These are phyloP conservation scores for Cucumis melo DNA, from an alignment of 306 rosid species.

Conservation along the genomic window DNA sequence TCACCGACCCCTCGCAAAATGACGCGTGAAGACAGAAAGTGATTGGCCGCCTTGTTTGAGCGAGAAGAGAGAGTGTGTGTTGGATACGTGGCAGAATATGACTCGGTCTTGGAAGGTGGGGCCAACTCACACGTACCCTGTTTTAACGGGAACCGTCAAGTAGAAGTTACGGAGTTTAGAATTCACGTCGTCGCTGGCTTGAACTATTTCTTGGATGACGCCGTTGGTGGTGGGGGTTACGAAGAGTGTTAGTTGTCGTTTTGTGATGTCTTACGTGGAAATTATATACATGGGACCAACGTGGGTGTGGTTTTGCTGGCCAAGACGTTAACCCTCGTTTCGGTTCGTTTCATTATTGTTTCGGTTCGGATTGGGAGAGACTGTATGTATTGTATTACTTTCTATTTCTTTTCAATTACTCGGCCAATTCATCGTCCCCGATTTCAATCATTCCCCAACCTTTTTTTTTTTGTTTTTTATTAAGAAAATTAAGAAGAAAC, in stretches of 20 bases:
- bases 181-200: background rate
- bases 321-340: background rate
- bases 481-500: no score
- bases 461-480: background rate
- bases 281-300: background rate
- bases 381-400: no score
- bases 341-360: background rate
- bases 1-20: conserved; percentile 5
- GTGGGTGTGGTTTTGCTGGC: background rate
- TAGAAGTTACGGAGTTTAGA: background rate
- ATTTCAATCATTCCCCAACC: background rate
- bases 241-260: background rate
- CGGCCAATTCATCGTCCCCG: background rate
- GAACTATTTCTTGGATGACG: background rate
- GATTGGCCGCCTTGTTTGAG: conserved; percentile 10
- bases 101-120: background rate
- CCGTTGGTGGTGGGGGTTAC: background rate
- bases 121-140: conserved; percentile 1
- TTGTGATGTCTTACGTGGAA: background rate
- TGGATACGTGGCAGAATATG: background rate
- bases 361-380: background rate
- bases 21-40: conserved; percentile 7
- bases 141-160: conserved; percentile 1
- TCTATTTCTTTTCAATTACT: background rate
- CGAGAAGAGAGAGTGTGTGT: background rate